Evolutionary conservation across 1,284 basidiomycete species (phyloP).

Genomic region (Xanthoconium separans): DNA sequence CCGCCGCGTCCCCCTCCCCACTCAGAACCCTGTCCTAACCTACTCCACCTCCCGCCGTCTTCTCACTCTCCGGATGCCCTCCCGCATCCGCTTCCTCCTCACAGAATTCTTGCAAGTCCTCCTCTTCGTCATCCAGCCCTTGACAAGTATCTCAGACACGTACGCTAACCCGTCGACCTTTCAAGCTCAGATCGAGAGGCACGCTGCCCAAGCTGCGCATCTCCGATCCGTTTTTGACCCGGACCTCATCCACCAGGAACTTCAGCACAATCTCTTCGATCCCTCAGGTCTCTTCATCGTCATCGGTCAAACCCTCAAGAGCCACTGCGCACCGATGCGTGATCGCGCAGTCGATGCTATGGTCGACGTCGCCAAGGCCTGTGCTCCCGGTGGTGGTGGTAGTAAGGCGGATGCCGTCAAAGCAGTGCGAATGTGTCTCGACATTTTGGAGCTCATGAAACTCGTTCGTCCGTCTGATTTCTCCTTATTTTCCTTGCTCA

Average conservation of each 20-base stretch:
- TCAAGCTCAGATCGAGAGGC: slow-evolving; percentile 55
- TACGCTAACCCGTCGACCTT: slow-evolving; percentile 53
- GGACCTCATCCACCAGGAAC: slow-evolving; percentile 77
- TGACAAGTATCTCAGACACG: slow-evolving; percentile 51
- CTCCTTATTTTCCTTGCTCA: slow-evolving; percentile 15
- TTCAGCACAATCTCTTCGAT: slow-evolving; percentile 78
- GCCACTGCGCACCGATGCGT: slow-evolving; percentile 91
- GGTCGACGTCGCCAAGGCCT: slow-evolving; percentile 66
- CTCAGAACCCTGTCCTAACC: slow-evolving; percentile 44
- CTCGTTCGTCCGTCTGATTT: slow-evolving; percentile 55
- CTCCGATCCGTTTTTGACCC: slow-evolving; percentile 68
- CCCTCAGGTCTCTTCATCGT: slow-evolving; percentile 77
- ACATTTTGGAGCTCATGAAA: slow-evolving; percentile 94
- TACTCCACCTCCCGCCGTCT: slow-evolving; percentile 43
- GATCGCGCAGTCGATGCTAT: slow-evolving; percentile 84
- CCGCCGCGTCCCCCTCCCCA: slow-evolving; percentile 39
- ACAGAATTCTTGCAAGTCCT: slow-evolving; percentile 81
- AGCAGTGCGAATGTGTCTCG: slow-evolving; percentile 83
- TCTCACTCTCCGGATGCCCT: slow-evolving; percentile 67
- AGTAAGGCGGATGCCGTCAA: slow-evolving; percentile 65
- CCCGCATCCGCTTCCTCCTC: slow-evolving; percentile 73
- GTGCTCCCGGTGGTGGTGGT: slow-evolving; percentile 52
- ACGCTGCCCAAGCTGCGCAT: slow-evolving; percentile 55
- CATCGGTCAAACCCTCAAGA: slow-evolving; percentile 82
- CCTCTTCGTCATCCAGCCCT: slow-evolving; percentile 77